Evolutionary conservation across 495 filamentous ascomycete genomes (phyloP), one percentile per base, ranked within the genome.

Genomic region (Lasiosphaeriaceae sp.): DNA sequence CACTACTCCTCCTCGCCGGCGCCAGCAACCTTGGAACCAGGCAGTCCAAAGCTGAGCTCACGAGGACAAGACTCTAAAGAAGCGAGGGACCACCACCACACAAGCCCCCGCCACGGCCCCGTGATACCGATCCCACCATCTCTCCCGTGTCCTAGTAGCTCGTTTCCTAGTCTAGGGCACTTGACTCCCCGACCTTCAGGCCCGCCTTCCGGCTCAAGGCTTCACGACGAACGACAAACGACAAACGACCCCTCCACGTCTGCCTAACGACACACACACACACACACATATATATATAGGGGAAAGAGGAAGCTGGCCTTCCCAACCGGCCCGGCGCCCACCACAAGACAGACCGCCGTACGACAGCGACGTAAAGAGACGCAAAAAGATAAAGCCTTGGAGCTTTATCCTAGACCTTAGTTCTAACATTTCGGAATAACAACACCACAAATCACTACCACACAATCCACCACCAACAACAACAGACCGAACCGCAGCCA

Each of bases 401-500:
- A 31, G 26, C 39, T 7, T 43, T 12, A 5, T 16, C 39, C 14
- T 34, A 16, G 20, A 16, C 46, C 17, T 24, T 49, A 12, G n/a
- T 8, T 23, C 21, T 21, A 20, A n/a, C 1, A 22, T 49, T 29
- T 16, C 47, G 24, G 9, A 50, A 34, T 16, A 22, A 29, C 21
- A 50, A 50, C 47, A 19, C 2, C 47, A 34, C 11, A 20, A 9
- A 17, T 24, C 5, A 14, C 1, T 29, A n/a, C 12, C 24, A 17
- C 26, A 21, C n/a, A 57, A 14, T 41, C n/a, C n/a, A 2, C 54
- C 41, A 37, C 29, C n/a, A 9, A 31, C 26, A 9, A 31, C 26
- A 9, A 9, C 24, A 24, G 55, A 44, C 24, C 12, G 35, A 41
- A 39, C 12, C 31, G 35, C 46, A 60, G 78, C 29, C 62, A 96